phyloP scores from a whole-genome alignment of 345 rosid genomes.

The Salix dunnii region DNA sequence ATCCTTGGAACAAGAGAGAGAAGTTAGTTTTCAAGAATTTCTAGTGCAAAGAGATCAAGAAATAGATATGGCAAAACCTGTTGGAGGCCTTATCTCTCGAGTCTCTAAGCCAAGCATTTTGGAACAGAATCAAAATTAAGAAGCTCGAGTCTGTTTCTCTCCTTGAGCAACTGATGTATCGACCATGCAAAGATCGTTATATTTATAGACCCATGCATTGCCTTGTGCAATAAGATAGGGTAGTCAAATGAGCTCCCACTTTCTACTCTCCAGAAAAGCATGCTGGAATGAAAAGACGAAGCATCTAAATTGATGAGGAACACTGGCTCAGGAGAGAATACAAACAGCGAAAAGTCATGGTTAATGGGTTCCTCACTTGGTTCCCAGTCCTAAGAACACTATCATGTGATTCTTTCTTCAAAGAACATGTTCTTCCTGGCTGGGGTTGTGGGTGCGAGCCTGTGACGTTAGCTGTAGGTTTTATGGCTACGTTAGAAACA shows the following conservation, averaged over 20 bases:
- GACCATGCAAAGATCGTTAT: not conserved
- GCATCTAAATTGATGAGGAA: constrained; percentile 2
- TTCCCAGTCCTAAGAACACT: not conserved
- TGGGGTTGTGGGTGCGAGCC: no score
- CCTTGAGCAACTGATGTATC: not conserved
- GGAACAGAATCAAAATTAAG: not conserved
- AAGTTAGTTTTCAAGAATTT: constrained; percentile 3
- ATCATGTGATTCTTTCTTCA: not conserved
- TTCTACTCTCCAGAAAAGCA: not conserved
- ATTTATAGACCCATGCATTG: constrained; percentile 4
- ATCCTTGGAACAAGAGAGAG: constrained; percentile 24
- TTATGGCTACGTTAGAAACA: no score
- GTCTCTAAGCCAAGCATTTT: constrained; percentile 24
- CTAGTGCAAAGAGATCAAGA: not conserved
- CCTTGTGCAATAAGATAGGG: not conserved
- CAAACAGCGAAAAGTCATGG: constrained; percentile 1
- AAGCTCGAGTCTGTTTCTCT: not conserved
- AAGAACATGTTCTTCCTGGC: constrained; percentile 18
- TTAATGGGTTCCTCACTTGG: constrained; percentile 25
- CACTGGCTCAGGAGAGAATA: not conserved
- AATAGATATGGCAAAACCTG: constrained; percentile 18
- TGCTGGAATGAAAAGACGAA: not conserved
- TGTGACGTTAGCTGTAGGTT: no score
- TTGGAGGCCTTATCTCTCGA: constrained; percentile 21
- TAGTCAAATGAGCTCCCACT: not conserved